Percentiles rank a stretch among this genome's conserved stretches.
Evolutionary conservation across 345 rosid species (phyloP).

Genomic region (Anastatica hierochuntica): DNA sequence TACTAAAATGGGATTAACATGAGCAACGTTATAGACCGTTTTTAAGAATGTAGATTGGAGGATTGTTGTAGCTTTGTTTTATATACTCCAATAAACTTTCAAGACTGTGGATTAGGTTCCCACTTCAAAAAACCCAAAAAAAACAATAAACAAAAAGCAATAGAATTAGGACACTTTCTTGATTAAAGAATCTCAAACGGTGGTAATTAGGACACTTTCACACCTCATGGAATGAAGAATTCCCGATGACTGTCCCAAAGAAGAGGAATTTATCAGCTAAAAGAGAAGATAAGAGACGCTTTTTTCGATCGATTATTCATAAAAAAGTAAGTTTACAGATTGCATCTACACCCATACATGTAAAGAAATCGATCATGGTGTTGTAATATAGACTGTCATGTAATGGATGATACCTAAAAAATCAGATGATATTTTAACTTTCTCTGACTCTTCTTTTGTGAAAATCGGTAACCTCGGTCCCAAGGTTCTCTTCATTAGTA

Average conservation of each 20-base stretch:
- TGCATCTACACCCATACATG: conserved; percentile 25
- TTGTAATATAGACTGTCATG: conserved; percentile 18
- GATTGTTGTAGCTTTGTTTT: conserved; percentile 27
- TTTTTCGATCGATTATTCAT: no score
- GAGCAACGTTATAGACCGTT: no score
- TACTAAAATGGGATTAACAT: no score
- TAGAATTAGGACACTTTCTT: neutral
- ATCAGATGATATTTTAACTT: conserved; percentile 53
- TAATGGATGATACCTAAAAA: conserved; percentile 51
- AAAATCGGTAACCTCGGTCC: conserved; percentile 64
- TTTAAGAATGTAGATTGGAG: conserved; percentile 33
- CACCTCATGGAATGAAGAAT: conserved; percentile 14
- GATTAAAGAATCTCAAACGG: neutral
- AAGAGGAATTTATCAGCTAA: neutral
- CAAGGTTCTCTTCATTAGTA: conserved; percentile 49
- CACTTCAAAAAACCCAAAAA: conserved; percentile 15
- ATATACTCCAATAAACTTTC: conserved; percentile 24
- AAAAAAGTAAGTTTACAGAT: conserved; percentile 18
- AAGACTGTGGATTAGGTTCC: conserved; percentile 24
- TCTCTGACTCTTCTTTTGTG: conserved; percentile 41
- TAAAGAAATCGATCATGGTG: conserved; percentile 22
- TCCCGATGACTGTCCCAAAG: conserved; percentile 25
- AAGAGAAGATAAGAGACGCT: no score
- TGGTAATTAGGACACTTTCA: neutral
- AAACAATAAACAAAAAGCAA: neutral